A percentile compares a stretch with the other conserved stretches of the same genome.
Conservation (phyloP, 768 basidiomycete genomes). For the Trametes villosa region DNA sequence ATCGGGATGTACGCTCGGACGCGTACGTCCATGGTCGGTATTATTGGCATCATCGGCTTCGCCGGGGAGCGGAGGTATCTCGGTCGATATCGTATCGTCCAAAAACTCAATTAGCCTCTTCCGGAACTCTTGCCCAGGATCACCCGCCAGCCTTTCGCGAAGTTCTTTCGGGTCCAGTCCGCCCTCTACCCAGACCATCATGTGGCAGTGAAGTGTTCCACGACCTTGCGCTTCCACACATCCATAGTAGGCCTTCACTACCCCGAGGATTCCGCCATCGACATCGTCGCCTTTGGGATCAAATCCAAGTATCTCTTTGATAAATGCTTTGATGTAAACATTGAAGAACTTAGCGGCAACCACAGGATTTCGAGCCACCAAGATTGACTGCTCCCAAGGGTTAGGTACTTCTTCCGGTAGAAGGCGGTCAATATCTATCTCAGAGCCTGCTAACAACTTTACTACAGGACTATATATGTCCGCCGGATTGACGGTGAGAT, state of each 20-base stretch:
- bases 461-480: constrained; percentile 48
- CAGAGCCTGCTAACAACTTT: constrained; percentile 40
- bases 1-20: neutral
- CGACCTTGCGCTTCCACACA: no score
- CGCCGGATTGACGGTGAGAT: constrained; percentile 50
- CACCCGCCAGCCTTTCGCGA: neutral
- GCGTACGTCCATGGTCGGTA: no score
- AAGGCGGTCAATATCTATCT: constrained; percentile 42
- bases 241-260: constrained; percentile 43
- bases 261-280: constrained; percentile 40
- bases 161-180: neutral
- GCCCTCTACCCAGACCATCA: neutral
- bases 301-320: constrained; percentile 13
- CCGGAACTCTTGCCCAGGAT: neutral
- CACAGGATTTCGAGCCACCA: constrained; percentile 46
- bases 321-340: constrained; percentile 43
- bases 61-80: neutral
- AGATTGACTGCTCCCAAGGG: constrained; percentile 36
- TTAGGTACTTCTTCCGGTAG: constrained; percentile 32
- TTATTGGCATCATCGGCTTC: no score
- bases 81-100: neutral
- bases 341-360: constrained; percentile 48
- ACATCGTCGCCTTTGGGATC: neutral
- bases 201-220: neutral
- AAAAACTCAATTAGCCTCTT: neutral